Percentiles rank a stretch among this genome's conserved stretches.
Conservation (phyloP, 805 yeast genomes). For the Candida odintsovae region DNA sequence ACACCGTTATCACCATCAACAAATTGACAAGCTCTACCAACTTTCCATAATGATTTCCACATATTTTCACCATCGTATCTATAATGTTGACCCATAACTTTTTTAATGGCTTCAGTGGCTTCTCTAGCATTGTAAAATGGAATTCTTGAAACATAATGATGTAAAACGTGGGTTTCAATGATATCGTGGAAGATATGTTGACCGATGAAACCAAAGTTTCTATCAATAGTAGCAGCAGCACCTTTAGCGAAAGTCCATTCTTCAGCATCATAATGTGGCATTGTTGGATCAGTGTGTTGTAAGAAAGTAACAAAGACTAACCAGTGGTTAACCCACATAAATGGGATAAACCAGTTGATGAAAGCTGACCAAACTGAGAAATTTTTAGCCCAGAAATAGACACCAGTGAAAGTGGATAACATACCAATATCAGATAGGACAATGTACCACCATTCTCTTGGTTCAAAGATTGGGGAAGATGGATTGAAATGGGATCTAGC, state of each 20-base stretch:
- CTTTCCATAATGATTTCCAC: conserved; percentile 54
- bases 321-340: conserved; percentile 60
- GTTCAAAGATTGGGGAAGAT: conserved; percentile 47
- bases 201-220: conserved; percentile 56
- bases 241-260: conserved; percentile 65
- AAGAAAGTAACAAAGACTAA: conserved; percentile 56
- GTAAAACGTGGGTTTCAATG: conserved; percentile 86
- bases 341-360: conserved; percentile 54
- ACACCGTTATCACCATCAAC: conserved; percentile 67
- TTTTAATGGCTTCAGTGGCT: conserved; percentile 71
- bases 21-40: conserved; percentile 60
- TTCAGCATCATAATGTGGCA: conserved; percentile 51
- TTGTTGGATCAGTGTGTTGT: conserved; percentile 54
- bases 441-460: conserved; percentile 49
- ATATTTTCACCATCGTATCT: conserved; percentile 51
- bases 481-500: conserved; percentile 52
- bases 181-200: conserved; percentile 80
- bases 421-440: conserved; percentile 53
- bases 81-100: conserved; percentile 83
- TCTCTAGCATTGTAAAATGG: conserved; percentile 83
- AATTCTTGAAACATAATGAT: conserved; percentile 77
- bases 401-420: conserved; percentile 34
- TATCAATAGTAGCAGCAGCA: conserved; percentile 61
- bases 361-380: conserved; percentile 45
- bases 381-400: conserved; percentile 45